phyloP scores from a whole-genome alignment of 177 flowering plant species.

The Vitis hybrid region DNA sequence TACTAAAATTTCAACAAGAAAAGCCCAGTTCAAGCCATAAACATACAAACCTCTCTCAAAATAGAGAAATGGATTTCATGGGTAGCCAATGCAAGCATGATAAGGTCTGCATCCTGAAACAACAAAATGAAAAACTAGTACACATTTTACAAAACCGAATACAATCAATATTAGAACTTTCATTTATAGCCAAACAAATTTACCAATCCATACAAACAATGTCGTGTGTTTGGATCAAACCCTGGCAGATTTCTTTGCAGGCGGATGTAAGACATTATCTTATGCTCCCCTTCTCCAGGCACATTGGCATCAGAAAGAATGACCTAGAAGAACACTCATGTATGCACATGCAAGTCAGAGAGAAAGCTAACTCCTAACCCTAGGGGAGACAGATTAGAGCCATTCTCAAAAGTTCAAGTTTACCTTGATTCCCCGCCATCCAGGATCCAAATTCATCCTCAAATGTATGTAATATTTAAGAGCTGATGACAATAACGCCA shows the following conservation, averaged over 20 bases:
- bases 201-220: slow-evolving; percentile 68
- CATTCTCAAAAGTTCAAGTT: neutral
- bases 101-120: slow-evolving; percentile 59
- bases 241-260: slow-evolving; percentile 46
- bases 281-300: slow-evolving; percentile 74
- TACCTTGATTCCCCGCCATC: slow-evolving; percentile 51
- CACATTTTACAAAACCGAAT: slow-evolving; percentile 6
- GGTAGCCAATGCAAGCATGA: slow-evolving; percentile 59
- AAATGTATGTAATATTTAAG: slow-evolving; percentile 38
- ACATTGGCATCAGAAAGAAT: slow-evolving; percentile 62
- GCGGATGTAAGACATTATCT: slow-evolving; percentile 59
- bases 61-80: slow-evolving; percentile 60
- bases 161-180: neutral
- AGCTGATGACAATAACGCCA: slow-evolving; percentile 41
- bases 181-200: neutral
- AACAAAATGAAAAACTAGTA: neutral
- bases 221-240: slow-evolving; percentile 59
- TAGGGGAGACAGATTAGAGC: neutral
- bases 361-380: neutral
- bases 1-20: neutral
- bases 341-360: neutral
- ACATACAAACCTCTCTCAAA: slow-evolving; percentile 46
- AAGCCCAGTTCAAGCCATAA: neutral
- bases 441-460: slow-evolving; percentile 35
- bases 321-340: slow-evolving; percentile 31